phyloP scores from a whole-genome alignment of 257 asterid genomes.

The Solanum ahanhuiri region DNA sequence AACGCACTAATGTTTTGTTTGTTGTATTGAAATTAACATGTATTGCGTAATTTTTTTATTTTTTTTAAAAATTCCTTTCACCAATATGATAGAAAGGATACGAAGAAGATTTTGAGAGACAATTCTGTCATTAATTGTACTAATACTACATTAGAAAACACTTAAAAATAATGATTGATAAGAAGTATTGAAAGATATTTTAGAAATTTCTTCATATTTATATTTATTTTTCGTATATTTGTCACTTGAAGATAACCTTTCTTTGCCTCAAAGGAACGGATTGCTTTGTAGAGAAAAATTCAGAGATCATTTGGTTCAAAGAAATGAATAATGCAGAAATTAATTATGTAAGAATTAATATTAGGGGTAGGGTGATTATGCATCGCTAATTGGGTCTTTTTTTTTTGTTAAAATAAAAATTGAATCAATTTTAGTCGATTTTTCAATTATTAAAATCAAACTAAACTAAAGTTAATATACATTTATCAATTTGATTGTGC shows the following conservation, averaged over 20 bases:
- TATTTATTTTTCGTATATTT: not conserved
- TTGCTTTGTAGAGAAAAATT: not conserved
- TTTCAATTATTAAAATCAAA: not conserved
- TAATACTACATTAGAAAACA: not conserved
- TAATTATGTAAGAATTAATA: not conserved
- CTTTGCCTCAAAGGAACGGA: not conserved
- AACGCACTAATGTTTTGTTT: too few relatives aligned
- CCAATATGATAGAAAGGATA: not conserved
- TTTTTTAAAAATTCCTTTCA: not conserved
- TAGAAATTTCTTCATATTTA: too few relatives aligned
- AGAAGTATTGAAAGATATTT: not conserved
- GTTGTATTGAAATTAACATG: too few relatives aligned
- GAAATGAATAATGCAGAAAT: not conserved
- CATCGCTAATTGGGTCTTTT: not conserved
- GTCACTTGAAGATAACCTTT: not conserved
- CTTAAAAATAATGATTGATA: not conserved
- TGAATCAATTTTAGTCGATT: not conserved
- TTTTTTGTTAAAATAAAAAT: not conserved
- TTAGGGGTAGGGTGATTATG: not conserved
- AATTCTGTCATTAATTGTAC: fast-evolving
- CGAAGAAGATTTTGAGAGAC: not conserved
- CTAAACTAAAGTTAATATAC: not conserved
- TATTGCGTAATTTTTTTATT: too few relatives aligned
- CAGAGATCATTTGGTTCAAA: not conserved
- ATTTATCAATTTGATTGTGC: not conserved